phyloP scores from a whole-genome alignment of 2,329 filamentous ascomycete species.

The Apiospora pterosperma region DNA sequence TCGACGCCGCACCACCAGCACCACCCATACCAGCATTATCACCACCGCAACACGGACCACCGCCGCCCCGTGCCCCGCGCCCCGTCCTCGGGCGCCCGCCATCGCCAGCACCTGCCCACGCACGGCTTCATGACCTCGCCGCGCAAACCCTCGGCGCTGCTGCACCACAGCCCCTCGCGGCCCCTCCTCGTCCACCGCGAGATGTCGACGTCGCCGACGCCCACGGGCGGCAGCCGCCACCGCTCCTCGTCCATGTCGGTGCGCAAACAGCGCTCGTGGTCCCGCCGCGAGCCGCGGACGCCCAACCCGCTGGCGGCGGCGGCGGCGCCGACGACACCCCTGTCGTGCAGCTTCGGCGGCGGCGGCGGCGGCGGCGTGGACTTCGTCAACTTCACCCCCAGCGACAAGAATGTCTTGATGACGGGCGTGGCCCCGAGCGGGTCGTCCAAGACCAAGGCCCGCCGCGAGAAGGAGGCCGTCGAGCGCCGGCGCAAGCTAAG shows the following conservation, averaged over 20 bases:
- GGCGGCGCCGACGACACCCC: constrained; percentile 9
- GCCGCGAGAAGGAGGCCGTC: constrained; percentile 80
- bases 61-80: constrained; percentile 50
- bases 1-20: neutral
- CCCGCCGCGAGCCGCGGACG: constrained; percentile 17
- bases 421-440: constrained; percentile 89
- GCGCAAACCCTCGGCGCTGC: constrained; percentile 37
- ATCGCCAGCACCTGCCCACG: constrained; percentile 20
- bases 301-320: neutral
- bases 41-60: constrained; percentile 19
- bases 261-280: constrained; percentile 35
- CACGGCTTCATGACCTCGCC: constrained; percentile 34
- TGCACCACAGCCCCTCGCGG: constrained; percentile 27
- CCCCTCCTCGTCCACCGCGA: constrained; percentile 19
- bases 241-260: constrained; percentile 24
- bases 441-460: constrained; percentile 89
- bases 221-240: constrained; percentile 11
- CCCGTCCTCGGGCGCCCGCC: constrained; percentile 51
- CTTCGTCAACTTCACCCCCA: constrained; percentile 89
- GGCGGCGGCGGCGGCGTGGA: constrained; percentile 36
- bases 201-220: constrained; percentile 24
- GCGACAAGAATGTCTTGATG: constrained; percentile 75
- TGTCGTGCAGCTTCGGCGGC: neutral
- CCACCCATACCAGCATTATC: neutral
- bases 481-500: constrained; percentile 70